phyloP scores from a whole-genome alignment of 176 grass and related monocot species.

The Saccharum spontaneum region DNA sequence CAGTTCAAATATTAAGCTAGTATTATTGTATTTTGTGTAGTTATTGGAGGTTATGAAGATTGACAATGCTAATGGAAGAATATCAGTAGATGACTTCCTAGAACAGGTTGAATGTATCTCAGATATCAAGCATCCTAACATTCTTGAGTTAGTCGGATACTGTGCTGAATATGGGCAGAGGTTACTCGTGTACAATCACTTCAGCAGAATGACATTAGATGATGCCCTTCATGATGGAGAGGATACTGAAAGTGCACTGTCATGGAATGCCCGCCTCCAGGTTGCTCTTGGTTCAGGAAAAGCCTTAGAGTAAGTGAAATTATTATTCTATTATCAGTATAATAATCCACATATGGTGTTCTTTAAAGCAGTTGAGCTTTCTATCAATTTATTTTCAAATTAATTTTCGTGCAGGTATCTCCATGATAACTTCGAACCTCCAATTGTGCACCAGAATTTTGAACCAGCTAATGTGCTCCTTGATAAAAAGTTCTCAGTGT shows the following conservation, averaged over 20 bases:
- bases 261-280: constrained; percentile 75
- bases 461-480: constrained; percentile 81
- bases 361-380: background rate
- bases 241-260: constrained; percentile 38
- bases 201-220: constrained; percentile 84
- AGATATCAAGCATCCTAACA: constrained; percentile 73
- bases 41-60: constrained; percentile 93
- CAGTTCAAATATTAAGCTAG: constrained; percentile 14
- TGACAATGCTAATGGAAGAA: constrained; percentile 76
- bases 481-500: constrained; percentile 64
- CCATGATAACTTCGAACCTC: constrained; percentile 64
- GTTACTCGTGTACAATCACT: constrained; percentile 87
- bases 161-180: constrained; percentile 91
- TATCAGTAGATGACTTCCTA: constrained; percentile 78
- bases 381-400: constrained; percentile 13
- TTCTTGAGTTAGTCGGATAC: constrained; percentile 84
- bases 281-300: constrained; percentile 85
- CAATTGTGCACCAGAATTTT: constrained; percentile 76
- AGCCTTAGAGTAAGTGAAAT: constrained; percentile 81
- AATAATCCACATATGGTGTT: background rate
- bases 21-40: constrained; percentile 46
- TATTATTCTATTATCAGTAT: background rate
- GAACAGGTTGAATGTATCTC: constrained; percentile 57
- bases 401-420: constrained; percentile 66
- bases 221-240: constrained; percentile 75